Evolutionary conservation across 805 yeast species (phyloP), one percentile per base, ranked within the genome.

Genomic region (Candida anglica): DNA sequence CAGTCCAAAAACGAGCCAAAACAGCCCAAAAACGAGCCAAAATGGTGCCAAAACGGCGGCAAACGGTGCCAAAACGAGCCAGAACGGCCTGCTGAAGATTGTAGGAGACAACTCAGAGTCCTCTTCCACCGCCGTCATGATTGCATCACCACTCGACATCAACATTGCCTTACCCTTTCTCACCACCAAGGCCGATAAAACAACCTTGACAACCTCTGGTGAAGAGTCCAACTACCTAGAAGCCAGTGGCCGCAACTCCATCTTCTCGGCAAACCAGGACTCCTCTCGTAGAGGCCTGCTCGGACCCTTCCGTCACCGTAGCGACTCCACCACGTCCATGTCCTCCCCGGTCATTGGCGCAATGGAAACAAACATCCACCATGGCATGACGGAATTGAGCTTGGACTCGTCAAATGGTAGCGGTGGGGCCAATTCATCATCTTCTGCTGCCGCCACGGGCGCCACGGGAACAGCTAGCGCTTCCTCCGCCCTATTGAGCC

Each of bases 91-190:
- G n/a, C n/a, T n/a, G n/a, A n/a, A n/a, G n/a, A n/a, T n/a, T n/a
- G n/a, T n/a, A n/a, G n/a, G n/a, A n/a, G n/a, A n/a, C 30, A 15
- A 24, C 3, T 29, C 30, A 16, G 28, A 30, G n/a, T 24, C 36
- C 3, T 10, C 20, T 4, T 6, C 20, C 32, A 10, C 25, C 16
- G 39, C 44, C n/a, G 44, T 49, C 2, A 56, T 60, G 63, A 46
- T 66, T 27, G 69, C 71, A 1, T 56, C 70, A 8, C 71, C 73
- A 1, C 47, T 66, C 23, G 71, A 66, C 38, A 62, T 66, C 17
- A 65, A 63, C 40, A 57, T 66, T 9, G 70, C 71, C 0, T 54
- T 66, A 27, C 73, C 73, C 5, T 66, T 66, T 33, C 48, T 66
- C 27, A 66, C 73, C 10, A 62, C 71, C 0, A 48, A 44, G 18